phyloP scores from a whole-genome alignment of 257 asterid genomes.

The Petunia secreta region DNA sequence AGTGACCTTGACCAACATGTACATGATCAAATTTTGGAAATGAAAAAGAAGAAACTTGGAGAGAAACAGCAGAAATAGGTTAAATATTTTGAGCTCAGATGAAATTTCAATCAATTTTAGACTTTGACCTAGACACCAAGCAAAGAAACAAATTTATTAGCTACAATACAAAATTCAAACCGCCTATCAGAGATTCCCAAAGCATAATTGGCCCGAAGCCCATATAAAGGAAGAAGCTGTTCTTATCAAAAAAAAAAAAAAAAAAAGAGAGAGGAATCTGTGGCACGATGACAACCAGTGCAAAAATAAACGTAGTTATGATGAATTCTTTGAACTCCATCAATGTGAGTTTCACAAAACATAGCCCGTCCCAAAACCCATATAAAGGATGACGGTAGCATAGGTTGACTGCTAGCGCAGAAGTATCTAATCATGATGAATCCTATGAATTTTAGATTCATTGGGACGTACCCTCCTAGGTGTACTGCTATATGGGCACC shows the following conservation, averaged over 20 bases:
- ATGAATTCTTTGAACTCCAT: neutral
- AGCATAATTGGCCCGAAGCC: neutral
- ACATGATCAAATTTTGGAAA: no score
- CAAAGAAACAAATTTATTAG: neutral
- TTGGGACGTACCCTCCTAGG: neutral
- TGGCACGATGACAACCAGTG: neutral
- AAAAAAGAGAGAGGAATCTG: neutral
- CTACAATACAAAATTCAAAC: neutral
- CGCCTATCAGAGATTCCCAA: neutral
- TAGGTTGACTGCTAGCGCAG: neutral
- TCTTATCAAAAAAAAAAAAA: no score
- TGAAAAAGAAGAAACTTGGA: neutral
- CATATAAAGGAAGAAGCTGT: neutral
- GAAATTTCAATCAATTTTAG: neutral
- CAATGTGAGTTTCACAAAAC: neutral
- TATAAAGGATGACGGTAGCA: neutral
- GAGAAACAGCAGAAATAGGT: neutral
- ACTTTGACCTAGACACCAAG: neutral
- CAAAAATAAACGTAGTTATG: conserved; percentile 11
- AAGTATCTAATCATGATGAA: neutral
- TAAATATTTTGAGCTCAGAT: neutral
- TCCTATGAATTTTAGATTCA: neutral
- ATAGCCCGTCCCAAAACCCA: neutral
- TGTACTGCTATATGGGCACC: neutral
- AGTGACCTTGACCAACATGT: neutral